Evolutionary conservation across 129 eudicot species (phyloP).

Genomic region (Centella asiatica): DNA sequence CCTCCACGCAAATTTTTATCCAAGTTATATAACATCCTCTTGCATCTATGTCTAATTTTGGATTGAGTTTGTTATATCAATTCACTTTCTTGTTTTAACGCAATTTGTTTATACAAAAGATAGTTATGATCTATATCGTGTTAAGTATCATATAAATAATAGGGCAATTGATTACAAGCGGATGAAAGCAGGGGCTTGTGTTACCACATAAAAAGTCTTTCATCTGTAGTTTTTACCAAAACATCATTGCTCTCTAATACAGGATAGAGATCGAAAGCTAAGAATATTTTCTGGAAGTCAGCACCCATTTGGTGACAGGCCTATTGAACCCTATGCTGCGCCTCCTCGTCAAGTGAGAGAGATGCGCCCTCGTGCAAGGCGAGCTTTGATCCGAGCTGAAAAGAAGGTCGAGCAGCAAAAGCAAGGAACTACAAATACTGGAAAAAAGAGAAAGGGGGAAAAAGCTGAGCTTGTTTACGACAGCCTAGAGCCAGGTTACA

Average conservation of each 20-base stretch:
- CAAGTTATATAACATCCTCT: not conserved
- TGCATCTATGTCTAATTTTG: not conserved
- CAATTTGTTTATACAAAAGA: not conserved
- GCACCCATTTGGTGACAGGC: conserved; percentile 84
- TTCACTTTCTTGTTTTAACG: not conserved
- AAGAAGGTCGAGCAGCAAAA: conserved; percentile 74
- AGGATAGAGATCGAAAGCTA: conserved; percentile 88
- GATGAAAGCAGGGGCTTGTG: not conserved
- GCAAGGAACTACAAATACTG: conserved; percentile 32
- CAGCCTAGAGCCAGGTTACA: too few species aligned
- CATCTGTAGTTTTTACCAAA: not conserved
- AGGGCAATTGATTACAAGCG: not conserved
- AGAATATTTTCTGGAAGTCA: conserved; percentile 74
- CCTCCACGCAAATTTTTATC: not conserved
- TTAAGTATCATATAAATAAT: not conserved
- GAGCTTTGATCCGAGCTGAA: conserved; percentile 79
- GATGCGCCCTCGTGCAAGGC: conserved; percentile 79
- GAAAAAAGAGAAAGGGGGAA: conserved; percentile 48
- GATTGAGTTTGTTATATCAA: too few species aligned
- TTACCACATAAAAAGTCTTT: too few species aligned
- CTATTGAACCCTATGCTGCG: conserved; percentile 61
- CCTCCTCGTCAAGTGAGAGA: conserved; percentile 91
- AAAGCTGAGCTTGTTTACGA: conserved; percentile 31
- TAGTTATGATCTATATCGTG: not conserved
- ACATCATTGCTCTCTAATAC: conserved; percentile 1